phyloP scores from a whole-genome alignment of 208 protist species.

The Angomonas deanei region DNA sequence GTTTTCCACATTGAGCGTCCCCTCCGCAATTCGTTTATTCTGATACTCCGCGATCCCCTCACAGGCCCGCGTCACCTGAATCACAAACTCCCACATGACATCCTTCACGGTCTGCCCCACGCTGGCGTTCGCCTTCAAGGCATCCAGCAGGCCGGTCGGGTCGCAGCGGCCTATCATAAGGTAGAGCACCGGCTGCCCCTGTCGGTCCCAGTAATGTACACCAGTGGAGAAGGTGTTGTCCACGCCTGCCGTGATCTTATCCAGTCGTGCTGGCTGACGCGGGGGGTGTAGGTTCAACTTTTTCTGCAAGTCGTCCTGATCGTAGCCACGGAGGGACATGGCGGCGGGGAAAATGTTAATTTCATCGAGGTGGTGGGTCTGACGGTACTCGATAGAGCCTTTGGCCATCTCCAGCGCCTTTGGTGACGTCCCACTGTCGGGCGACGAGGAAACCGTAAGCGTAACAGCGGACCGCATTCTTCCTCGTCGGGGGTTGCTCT shows the following conservation, averaged over 20 bases:
- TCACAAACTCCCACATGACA: slow-evolving; percentile 25
- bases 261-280: slow-evolving; percentile 4
- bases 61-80: slow-evolving; percentile 8
- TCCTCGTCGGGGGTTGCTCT: slow-evolving; percentile 15
- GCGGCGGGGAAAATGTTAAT: slow-evolving; percentile 31
- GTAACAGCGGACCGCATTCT: slow-evolving; percentile 38
- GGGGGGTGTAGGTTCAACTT: slow-evolving; percentile 3
- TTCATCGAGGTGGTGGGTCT: slow-evolving; percentile 23
- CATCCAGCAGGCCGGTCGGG: slow-evolving; percentile 13
- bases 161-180: slow-evolving; percentile 20
- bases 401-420: slow-evolving; percentile 56
- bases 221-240: slow-evolving; percentile 12
- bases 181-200: slow-evolving; percentile 32
- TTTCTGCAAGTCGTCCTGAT: slow-evolving; percentile 9
- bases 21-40: slow-evolving; percentile 4
- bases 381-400: slow-evolving; percentile 23
- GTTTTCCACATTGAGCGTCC: slow-evolving; percentile 1
- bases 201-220: slow-evolving; percentile 39
- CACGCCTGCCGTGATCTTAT: slow-evolving; percentile 11
- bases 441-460: slow-evolving; percentile 52
- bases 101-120: slow-evolving; percentile 24
- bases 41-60: slow-evolving; percentile 21
- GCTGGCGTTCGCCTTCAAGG: slow-evolving; percentile 23
- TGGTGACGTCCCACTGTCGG: slow-evolving; percentile 51
- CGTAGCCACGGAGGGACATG: slow-evolving; percentile 52